phyloP scores from a whole-genome alignment of 169 alveolate species.

The Plasmodium gonderi region DNA sequence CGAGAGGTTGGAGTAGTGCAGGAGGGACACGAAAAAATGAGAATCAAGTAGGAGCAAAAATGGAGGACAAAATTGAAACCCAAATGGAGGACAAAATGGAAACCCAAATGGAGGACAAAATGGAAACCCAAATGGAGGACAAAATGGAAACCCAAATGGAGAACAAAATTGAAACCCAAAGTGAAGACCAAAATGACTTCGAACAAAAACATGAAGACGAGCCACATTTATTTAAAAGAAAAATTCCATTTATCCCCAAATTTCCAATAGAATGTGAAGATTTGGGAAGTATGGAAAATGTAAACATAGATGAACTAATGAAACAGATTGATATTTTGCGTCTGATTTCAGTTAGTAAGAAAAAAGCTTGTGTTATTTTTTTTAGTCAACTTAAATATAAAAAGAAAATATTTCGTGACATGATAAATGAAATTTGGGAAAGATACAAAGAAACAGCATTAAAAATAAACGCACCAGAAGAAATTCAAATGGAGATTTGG shows the following conservation, averaged over 20 bases:
- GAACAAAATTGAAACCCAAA: no score
- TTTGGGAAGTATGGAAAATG: background rate
- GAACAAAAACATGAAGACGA: no score
- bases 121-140: background rate
- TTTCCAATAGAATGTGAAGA: background rate
- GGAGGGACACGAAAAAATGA: background rate
- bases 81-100: background rate
- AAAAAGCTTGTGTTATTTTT: background rate
- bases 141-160: background rate
- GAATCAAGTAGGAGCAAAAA: background rate
- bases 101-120: background rate
- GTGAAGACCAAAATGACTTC: no score
- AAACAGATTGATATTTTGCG: background rate
- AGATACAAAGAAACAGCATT: background rate
- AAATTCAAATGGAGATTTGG: background rate
- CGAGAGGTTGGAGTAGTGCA: background rate
- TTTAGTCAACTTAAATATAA: background rate
- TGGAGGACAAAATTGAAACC: background rate
- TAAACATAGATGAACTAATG: background rate
- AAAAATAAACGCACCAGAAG: background rate
- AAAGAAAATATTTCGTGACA: background rate
- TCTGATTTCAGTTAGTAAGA: background rate
- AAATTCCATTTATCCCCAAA: background rate
- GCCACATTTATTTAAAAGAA: no score
- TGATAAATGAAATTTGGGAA: background rate